Conservation (phyloP, 1,284 basidiomycete species). For the Mycocalia duriaeana region DNA sequence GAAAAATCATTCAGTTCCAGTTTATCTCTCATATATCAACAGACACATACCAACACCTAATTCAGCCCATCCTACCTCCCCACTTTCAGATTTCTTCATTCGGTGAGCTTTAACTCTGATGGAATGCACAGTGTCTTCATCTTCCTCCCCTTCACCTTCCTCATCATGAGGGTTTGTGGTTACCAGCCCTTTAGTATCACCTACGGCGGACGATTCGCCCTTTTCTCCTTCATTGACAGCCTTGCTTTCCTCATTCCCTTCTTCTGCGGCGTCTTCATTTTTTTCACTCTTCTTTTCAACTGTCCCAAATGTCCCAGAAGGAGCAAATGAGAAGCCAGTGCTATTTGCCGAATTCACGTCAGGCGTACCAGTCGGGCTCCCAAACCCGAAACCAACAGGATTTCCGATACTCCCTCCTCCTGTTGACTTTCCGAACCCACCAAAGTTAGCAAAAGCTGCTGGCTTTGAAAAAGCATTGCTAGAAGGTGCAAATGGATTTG, state of each 20-base stretch:
- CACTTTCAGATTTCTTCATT: conserved; percentile 51
- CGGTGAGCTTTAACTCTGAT: conserved; percentile 62
- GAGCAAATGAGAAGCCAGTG: conserved; percentile 8
- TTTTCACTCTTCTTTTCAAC: background rate
- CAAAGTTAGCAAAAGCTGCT: conserved; percentile 23
- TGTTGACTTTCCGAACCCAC: conserved; percentile 24
- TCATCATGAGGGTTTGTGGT: conserved; percentile 48
- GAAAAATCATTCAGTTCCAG: conserved; percentile 7
- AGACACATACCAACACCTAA: conserved; percentile 55
- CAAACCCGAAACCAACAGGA: conserved; percentile 57
- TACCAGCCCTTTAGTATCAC: conserved; percentile 21
- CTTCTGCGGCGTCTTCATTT: conserved; percentile 10
- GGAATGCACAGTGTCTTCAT: conserved; percentile 67
- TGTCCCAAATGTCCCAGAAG: background rate
- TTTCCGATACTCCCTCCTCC: conserved; percentile 47
- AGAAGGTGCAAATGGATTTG: conserved; percentile 11
- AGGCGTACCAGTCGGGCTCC: conserved; percentile 26
- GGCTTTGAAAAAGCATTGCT: conserved; percentile 10
- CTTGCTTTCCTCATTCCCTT: conserved; percentile 16
- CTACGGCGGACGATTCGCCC: too few species aligned
- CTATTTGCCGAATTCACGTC: conserved; percentile 5
- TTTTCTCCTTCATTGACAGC: conserved; percentile 12
- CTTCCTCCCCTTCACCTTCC: conserved; percentile 79
- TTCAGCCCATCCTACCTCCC: conserved; percentile 52
- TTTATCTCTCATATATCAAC: too few species aligned